Conservation (phyloP, 163 green algal genomes). For the Botryococcus braunii region DNA sequence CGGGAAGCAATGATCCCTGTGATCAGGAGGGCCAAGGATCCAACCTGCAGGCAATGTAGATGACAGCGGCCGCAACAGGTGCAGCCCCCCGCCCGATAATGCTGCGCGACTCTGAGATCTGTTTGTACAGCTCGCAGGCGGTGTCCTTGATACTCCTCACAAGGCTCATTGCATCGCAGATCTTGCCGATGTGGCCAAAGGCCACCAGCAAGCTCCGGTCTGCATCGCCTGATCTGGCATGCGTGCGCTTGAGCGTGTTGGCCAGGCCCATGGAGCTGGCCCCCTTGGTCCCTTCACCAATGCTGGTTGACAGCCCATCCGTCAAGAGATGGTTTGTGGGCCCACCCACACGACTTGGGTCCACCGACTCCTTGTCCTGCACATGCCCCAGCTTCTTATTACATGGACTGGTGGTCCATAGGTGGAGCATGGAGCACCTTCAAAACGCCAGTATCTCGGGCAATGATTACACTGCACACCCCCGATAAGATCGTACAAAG, state of each 20-base stretch:
- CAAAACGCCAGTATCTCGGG: no score
- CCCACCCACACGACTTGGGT: conserved; percentile 83
- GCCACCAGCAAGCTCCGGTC: conserved; percentile 66
- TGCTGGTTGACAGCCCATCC: conserved; percentile 40
- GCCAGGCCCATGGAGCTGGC: conserved; percentile 15
- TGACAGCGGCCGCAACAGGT: conserved; percentile 57
- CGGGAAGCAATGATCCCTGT: no score
- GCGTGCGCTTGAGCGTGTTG: conserved; percentile 20
- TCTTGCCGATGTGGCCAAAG: conserved; percentile 56
- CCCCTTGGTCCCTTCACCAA: conserved; percentile 27
- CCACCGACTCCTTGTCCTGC: conserved; percentile 69
- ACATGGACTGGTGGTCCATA: no score
- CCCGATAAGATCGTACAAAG: no score
- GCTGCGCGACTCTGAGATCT: conserved; percentile 20
- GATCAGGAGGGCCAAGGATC: not conserved
- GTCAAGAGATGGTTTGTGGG: conserved; percentile 40
- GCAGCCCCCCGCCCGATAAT: conserved; percentile 38
- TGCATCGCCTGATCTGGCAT: conserved; percentile 21
- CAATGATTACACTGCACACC: no score
- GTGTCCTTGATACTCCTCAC: conserved; percentile 52
- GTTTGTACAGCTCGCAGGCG: conserved; percentile 83
- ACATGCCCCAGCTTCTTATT: not conserved
- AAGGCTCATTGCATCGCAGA: conserved; percentile 63
- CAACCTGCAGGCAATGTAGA: conserved; percentile 71
- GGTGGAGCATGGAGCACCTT: no score